Conservation (phyloP, 2,329 filamentous ascomycete species). For the Polychaeton citri region DNA sequence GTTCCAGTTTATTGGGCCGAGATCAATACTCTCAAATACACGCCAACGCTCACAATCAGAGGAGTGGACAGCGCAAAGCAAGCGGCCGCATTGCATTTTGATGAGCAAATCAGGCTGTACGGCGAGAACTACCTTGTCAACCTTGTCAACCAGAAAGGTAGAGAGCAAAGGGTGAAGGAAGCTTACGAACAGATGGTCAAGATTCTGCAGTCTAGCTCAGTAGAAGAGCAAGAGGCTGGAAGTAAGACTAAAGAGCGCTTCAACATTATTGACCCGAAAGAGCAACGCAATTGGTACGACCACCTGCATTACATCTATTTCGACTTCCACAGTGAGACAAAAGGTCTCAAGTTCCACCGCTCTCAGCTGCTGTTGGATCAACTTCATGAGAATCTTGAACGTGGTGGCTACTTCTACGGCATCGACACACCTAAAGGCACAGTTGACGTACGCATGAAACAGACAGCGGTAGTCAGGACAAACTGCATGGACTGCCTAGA, state of each 20-base stretch:
- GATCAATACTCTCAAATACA: conserved; percentile 85
- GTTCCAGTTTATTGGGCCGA: conserved; percentile 95
- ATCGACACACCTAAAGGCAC: conserved; percentile 70
- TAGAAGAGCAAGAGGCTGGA: conserved; percentile 54
- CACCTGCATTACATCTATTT: conserved; percentile 94
- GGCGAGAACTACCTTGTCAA: conserved; percentile 97
- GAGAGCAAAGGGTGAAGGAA: conserved; percentile 77
- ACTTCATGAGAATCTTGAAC: conserved; percentile 59
- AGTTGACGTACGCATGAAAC: conserved; percentile 66
- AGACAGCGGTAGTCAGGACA: conserved; percentile 84
- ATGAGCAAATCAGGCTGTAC: conserved; percentile 85
- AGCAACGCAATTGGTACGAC: conserved; percentile 55
- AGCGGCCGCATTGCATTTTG: conserved; percentile 75
- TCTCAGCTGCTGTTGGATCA: conserved; percentile 76
- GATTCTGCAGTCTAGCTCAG: conserved; percentile 54
- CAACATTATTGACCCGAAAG: conserved; percentile 54
- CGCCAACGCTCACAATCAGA: conserved; percentile 76
- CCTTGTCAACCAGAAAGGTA: conserved; percentile 88
- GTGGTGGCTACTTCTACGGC: conserved; percentile 85
- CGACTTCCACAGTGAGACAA: conserved; percentile 96
- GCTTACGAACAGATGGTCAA: conserved; percentile 88
- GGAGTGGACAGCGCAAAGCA: conserved; percentile 66
- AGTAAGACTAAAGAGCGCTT: conserved; percentile 60
- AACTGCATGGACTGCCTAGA: conserved; percentile 99
- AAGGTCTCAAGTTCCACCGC: conserved; percentile 85